Percentiles rank a stretch among this genome's conserved stretches.
These are phyloP conservation scores for Colletotrichum sp. DNA, from an alignment of 2,329 filamentous ascomycete species.

Conservation along the genomic window DNA sequence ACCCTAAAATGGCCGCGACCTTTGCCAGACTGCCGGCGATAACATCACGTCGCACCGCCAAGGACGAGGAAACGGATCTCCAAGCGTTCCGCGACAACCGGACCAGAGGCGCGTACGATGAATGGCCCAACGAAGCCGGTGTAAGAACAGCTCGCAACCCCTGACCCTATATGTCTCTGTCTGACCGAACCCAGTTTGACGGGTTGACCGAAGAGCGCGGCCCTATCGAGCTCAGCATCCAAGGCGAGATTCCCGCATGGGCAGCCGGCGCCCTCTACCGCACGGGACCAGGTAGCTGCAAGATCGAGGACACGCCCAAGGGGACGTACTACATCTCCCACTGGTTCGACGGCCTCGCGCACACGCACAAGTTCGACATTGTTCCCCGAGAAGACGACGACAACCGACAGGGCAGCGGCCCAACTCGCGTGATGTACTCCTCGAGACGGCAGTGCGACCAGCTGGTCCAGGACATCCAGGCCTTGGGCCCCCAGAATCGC, in stretches of 20 bases:
- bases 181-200: slow-evolving; percentile 60
- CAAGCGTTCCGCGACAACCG: slow-evolving; percentile 19
- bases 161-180: not conserved
- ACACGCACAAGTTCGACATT: slow-evolving; percentile 77
- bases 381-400: slow-evolving; percentile 36
- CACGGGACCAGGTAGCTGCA: slow-evolving; percentile 73
- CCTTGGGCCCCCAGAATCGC: slow-evolving; percentile 59
- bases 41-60: slow-evolving; percentile 12
- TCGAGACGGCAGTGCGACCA: slow-evolving; percentile 73
- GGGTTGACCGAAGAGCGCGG: slow-evolving; percentile 68
- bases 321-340: slow-evolving; percentile 70
- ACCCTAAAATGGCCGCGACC: not conserved
- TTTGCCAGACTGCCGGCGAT: not conserved
- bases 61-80: slow-evolving; percentile 12
- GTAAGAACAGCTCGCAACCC: slow-evolving; percentile 31
- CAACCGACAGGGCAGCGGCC: slow-evolving; percentile 9
- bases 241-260: slow-evolving; percentile 73
- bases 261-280: slow-evolving; percentile 75
- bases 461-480: slow-evolving; percentile 64
- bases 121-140: slow-evolving; percentile 55
- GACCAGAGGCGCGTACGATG: slow-evolving; percentile 36
- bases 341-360: slow-evolving; percentile 83
- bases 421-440: slow-evolving; percentile 66
- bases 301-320: slow-evolving; percentile 60
- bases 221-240: slow-evolving; percentile 67